Evolutionary conservation across 2,329 filamentous ascomycete genomes (phyloP), one percentile per base, ranked within the genome.

Genomic region (Graphilbum sp.): DNA sequence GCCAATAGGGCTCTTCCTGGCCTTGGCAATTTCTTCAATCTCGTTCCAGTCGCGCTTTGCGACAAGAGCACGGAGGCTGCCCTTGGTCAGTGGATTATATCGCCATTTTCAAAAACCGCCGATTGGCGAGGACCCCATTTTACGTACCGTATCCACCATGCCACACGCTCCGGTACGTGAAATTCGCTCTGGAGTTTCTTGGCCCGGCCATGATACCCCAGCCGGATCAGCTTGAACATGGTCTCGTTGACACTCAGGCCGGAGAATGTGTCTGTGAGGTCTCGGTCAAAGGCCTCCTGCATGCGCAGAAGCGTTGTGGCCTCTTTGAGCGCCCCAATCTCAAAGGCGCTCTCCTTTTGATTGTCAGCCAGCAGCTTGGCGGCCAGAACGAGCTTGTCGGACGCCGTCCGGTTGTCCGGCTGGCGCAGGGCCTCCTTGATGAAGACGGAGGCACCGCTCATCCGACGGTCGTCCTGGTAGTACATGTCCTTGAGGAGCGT

Each of bases 381-480:
- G 1, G 87, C 86, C 17, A 92, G 66, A n/a, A 82, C 79, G 30
- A 98, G 67, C 60, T 95, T 96, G 55, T 96, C 90, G 2, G 72
- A 69, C 5, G 82, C 71, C 1, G 75, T 77, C 25, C 76, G 68
- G 20, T 75, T 64, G 44, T 81, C 75, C 1, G 75, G 67, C 51
- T 90, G 82, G 5, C 68, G 61, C 8, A 98, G 64, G 1, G 87
- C 83, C 58, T 98, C 88, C 17, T 75, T 74, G 13, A 98, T 64
- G 42, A 96, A 81, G 2, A 98, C 75, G 41, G 85, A 81, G 0
- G 88, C 82, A 3, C 90, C 86, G 46, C 96, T 90, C 5, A 86
- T 64, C 4, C 87, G 75, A 5, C 88, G 75, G 54, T 98, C 90
- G 50, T 96, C 90, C 59, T 96, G 90, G 54, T 98, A 98, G 61